Base-by-base conservation (phyloP, 768 basidiomycete species). In the Rossbeevera mucosa region DNA sequence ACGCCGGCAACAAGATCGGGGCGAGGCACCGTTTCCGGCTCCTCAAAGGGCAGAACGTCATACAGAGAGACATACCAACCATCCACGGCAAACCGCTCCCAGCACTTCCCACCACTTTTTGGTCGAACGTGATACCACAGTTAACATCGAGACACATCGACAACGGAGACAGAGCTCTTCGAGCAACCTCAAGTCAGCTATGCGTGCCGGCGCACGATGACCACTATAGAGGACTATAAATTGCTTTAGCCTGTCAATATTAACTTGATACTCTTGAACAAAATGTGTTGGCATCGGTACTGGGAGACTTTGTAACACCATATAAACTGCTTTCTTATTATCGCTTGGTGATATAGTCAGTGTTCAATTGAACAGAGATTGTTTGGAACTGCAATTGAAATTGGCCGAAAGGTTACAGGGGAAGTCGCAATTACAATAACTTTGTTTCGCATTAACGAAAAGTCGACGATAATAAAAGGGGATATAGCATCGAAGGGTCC, bases 141-240 rank as follows among this genome's bases (percentile, higher is more conserved):
- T 72, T 42, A 65, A 65, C 42, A 57, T 71, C 30, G 59, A 53
- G n/a, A 57, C 61, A 33, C 47, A 44, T 14, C 66, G 65, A 53
- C 68, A 62, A 51, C 66, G 64, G 30, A 69, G 62, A 47, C 68
- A 49, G 43, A 67, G 69, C 30, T 59, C 63, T 43, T 48, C 70
- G 38, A 48, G 61, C 30, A 71, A 63, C 46, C 64, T 72, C 59
- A 76, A 71, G 46, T 73, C 67, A 29, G 65, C 68, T 38, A 60
- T 70, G 62, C 72, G 73, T 30, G 59, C 62, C 18, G 50, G 64
- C 51, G 57, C 66, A 28, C 71, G 73, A 61, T 74, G 57, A 71
- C 7, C 25, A 33, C 6, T 22, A 30, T 13, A 11, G 47, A 28
- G 14, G 20, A 36, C 33, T 18, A 8, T 0, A 18, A 38, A 44